Conservation (phyloP, 768 basidiomycete genomes). For the Hygrocybe punicea region DNA sequence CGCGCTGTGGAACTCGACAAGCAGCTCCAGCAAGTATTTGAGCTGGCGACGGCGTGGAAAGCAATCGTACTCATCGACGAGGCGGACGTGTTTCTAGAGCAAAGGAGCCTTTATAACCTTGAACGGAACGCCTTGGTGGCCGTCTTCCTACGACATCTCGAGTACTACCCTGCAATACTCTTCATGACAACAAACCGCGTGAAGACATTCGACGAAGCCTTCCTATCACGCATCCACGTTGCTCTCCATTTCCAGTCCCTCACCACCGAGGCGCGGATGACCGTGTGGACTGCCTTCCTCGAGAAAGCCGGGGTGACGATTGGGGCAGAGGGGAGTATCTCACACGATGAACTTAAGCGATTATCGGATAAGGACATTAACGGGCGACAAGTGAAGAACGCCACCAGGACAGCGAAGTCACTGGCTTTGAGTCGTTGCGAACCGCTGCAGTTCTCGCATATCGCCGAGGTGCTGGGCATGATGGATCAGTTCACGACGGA, state of each 20-base stretch:
- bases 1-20: constrained; percentile 41
- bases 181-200: constrained; percentile 57
- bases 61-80: constrained; percentile 58
- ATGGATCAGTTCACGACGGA: constrained; percentile 57
- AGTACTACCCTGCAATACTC: constrained; percentile 54
- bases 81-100: constrained; percentile 71
- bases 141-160: constrained; percentile 58
- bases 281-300: constrained; percentile 64
- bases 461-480: constrained; percentile 55
- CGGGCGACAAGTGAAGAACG: constrained; percentile 68
- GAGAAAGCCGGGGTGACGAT: constrained; percentile 29
- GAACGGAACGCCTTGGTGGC: constrained; percentile 71
- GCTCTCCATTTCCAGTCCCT: constrained; percentile 63
- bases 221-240: constrained; percentile 64
- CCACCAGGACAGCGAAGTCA: constrained; percentile 58
- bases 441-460: constrained; percentile 45
- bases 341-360: constrained; percentile 40
- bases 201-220: constrained; percentile 62
- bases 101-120: constrained; percentile 58
- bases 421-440: constrained; percentile 49
- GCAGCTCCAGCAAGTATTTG: constrained; percentile 44
- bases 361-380: constrained; percentile 54
- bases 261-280: constrained; percentile 45
- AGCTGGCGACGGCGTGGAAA: constrained; percentile 56
- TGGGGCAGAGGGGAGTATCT: constrained; percentile 31